Percentiles rank a stretch among this genome's conserved stretches.
Conservation (phyloP, 176 grass and related monocot genomes). For the Rhynchospora tenuis region DNA sequence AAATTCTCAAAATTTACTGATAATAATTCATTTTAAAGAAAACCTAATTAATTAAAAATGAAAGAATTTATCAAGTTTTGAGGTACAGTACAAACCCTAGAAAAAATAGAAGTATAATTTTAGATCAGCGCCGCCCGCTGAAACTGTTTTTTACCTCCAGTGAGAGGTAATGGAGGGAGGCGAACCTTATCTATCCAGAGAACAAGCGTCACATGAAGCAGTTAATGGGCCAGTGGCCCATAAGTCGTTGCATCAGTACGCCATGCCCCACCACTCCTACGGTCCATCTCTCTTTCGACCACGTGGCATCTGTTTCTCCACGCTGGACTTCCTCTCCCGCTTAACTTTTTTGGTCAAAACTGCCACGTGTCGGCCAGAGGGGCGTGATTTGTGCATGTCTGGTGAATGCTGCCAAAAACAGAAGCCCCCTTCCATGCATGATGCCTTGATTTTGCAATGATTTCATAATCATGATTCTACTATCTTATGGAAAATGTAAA, state of each 20-base stretch:
- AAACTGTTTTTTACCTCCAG: too few species aligned
- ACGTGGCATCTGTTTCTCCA: slow-evolving; percentile 22
- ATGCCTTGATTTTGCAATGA: slow-evolving; percentile 26
- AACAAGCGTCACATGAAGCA: slow-evolving; percentile 23
- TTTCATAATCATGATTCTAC: slow-evolving; percentile 14
- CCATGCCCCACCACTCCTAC: neutral
- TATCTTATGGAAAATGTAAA: neutral
- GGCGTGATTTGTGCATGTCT: slow-evolving; percentile 33
- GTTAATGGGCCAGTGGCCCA: slow-evolving; percentile 28
- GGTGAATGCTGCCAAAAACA: slow-evolving; percentile 26
- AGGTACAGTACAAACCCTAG: too few species aligned
- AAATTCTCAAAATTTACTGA: too few species aligned
- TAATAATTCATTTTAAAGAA: too few species aligned
- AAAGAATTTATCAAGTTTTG: too few species aligned
- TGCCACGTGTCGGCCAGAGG: neutral
- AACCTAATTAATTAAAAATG: too few species aligned
- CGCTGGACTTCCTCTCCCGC: neutral
- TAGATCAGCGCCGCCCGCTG: too few species aligned
- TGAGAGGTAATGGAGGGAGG: too few species aligned
- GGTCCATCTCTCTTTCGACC: neutral
- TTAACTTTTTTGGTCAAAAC: neutral
- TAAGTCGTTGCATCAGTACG: neutral
- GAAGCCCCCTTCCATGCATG: neutral
- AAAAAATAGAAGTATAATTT: too few species aligned
- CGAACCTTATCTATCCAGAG: neutral